Evolutionary conservation across 345 rosid genomes (phyloP).

Genomic region (Camelina laxa): DNA sequence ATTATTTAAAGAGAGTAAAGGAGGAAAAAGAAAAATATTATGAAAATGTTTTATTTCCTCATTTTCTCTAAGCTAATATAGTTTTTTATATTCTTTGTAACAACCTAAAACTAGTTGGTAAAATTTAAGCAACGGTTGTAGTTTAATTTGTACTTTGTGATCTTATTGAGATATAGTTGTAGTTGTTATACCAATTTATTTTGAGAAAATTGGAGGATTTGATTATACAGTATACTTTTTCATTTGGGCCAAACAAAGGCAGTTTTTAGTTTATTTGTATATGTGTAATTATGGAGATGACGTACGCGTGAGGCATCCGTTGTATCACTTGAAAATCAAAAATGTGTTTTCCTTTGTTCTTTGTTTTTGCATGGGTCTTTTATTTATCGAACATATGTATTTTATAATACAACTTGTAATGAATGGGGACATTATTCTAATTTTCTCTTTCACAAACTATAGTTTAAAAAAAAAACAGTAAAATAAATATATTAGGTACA

Average conservation of each 20-base stretch:
- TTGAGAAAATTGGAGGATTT: not conserved
- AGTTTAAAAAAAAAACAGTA: too few relatives aligned
- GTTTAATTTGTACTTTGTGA: not conserved
- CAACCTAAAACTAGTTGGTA: not conserved
- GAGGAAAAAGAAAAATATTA: not conserved
- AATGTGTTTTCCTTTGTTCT: not conserved
- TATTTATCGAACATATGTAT: not conserved
- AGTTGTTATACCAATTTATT: not conserved
- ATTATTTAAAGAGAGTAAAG: conserved; percentile 29
- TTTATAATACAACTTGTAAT: not conserved
- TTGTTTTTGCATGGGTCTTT: not conserved
- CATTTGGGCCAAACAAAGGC: not conserved
- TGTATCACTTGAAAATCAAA: not conserved
- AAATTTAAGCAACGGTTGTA: conserved; percentile 18
- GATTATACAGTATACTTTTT: too few relatives aligned
- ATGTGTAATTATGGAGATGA: not conserved
- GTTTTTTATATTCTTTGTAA: not conserved
- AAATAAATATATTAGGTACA: too few relatives aligned
- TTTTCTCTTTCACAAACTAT: too few relatives aligned
- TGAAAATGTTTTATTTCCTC: not conserved
- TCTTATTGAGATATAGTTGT: not conserved
- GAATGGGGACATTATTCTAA: too few relatives aligned
- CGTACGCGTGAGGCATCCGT: not conserved
- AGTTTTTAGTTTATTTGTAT: not conserved
- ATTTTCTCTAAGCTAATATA: not conserved